Percentiles rank a stretch among this genome's conserved stretches.
Conservation (phyloP, 352 stramenopile genomes). For the Ophiocytium majus region DNA sequence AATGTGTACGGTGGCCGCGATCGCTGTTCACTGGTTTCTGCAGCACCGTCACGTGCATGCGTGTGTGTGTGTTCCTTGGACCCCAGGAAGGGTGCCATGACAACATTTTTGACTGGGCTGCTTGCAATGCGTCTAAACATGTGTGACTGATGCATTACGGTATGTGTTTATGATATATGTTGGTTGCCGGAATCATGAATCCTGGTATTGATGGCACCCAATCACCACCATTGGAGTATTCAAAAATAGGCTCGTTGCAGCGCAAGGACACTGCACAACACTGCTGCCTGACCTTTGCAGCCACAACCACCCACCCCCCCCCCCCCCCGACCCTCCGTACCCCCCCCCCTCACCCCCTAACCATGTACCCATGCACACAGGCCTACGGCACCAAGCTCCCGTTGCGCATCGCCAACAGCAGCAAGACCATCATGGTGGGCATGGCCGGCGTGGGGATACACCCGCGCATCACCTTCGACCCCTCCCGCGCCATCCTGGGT, state of each 20-base stretch:
- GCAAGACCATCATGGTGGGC: constrained; percentile 24
- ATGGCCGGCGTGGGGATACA: constrained; percentile 43
- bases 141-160: no score
- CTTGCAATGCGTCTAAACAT: no score
- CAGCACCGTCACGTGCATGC: no score
- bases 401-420: constrained; percentile 38
- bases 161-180: no score
- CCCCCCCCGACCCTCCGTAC: neutral
- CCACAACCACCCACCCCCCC: neutral
- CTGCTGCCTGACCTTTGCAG: neutral
- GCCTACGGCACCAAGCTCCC: constrained; percentile 36
- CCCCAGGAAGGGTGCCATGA: no score
- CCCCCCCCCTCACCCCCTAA: neutral
- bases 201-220: no score
- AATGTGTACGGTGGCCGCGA: no score
- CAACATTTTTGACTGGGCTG: no score
- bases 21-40: no score
- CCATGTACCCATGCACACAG: neutral
- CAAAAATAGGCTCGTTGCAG: neutral
- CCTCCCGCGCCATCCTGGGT: constrained; percentile 73
- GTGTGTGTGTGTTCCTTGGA: no score
- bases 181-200: no score
- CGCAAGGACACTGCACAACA: neutral
- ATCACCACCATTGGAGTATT: no score
- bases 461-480: constrained; percentile 69